Conservation (phyloP, 306 rosid genomes). For the Corylus americana region DNA sequence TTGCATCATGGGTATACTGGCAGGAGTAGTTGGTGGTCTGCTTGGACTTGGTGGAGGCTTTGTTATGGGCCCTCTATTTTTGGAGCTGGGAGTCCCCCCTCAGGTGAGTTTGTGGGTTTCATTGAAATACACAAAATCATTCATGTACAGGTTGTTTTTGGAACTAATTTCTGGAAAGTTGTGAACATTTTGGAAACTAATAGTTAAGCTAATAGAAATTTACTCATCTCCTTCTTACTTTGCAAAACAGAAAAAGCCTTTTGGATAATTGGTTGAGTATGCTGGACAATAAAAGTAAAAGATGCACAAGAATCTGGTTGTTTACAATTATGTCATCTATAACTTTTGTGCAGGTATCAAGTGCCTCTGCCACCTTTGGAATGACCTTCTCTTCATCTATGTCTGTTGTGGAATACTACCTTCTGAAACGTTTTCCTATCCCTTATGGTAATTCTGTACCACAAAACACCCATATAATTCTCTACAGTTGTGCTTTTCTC, state of each 20-base stretch:
- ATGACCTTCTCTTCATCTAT: slow-evolving; percentile 95
- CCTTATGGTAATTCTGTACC: slow-evolving; percentile 61
- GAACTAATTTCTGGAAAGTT: not conserved
- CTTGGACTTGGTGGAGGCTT: slow-evolving; percentile 97
- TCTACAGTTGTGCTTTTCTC: not conserved
- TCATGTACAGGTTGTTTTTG: not conserved
- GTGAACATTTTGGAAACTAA: not conserved
- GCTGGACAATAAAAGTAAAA: not conserved
- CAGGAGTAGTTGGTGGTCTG: slow-evolving; percentile 88
- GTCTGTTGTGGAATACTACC: slow-evolving; percentile 94
- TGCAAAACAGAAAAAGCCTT: not conserved
- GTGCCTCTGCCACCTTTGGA: slow-evolving; percentile 92
- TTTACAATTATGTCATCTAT: not conserved
- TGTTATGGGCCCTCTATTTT: slow-evolving; percentile 91
- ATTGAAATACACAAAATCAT: slow-evolving; percentile 2
- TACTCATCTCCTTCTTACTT: not conserved
- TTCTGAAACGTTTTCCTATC: slow-evolving; percentile 83
- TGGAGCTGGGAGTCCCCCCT: slow-evolving; percentile 93
- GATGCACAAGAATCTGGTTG: not conserved
- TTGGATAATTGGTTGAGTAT: not conserved
- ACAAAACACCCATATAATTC: not conserved
- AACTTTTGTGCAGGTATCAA: slow-evolving; percentile 68
- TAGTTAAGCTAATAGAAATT: not conserved
- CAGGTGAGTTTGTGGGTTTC: slow-evolving; percentile 52
- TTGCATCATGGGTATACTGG: slow-evolving; percentile 60